A percentile compares a stretch with the other conserved stretches of the same genome.
These are phyloP conservation scores for Lepidium campestre DNA, from an alignment of 441 rosid genomes.

Conservation along the genomic window DNA sequence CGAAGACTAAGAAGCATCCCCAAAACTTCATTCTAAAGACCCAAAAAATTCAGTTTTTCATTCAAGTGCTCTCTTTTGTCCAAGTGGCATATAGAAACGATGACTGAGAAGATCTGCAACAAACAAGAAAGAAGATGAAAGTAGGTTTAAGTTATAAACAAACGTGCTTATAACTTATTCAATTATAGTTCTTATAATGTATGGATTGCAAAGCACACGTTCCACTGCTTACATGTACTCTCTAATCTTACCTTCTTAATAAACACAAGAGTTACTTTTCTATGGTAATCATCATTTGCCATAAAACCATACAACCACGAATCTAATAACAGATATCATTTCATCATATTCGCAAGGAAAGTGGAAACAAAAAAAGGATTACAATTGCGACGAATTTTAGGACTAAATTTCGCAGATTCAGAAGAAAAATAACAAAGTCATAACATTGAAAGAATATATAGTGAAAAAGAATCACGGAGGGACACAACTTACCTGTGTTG, in stretches of 20 bases:
- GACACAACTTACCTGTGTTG: neutral
- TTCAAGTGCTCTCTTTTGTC: neutral
- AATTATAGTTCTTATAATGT: too few relatives aligned
- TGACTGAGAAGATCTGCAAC: neutral
- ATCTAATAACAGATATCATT: neutral
- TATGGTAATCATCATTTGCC: neutral
- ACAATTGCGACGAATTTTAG: too few relatives aligned
- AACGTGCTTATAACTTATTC: too few relatives aligned
- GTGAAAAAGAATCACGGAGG: neutral
- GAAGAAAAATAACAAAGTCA: neutral
- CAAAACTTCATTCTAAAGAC: slow-evolving; percentile 9
- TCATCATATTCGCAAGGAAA: too few relatives aligned
- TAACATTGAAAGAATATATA: neutral
- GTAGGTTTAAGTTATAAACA: too few relatives aligned
- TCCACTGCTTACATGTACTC: too few relatives aligned
- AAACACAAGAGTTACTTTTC: too few relatives aligned
- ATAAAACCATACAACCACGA: neutral
- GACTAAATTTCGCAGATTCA: neutral
- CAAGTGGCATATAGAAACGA: neutral
- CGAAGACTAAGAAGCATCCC: slow-evolving; percentile 14
- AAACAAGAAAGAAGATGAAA: neutral
- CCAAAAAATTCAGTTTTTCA: neutral
- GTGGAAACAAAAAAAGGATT: too few relatives aligned
- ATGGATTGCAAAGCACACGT: too few relatives aligned
- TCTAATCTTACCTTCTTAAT: too few relatives aligned